Evolutionary conservation across 2,329 filamentous ascomycete species (phyloP).

Genomic region (Fusarium mangiferae): DNA sequence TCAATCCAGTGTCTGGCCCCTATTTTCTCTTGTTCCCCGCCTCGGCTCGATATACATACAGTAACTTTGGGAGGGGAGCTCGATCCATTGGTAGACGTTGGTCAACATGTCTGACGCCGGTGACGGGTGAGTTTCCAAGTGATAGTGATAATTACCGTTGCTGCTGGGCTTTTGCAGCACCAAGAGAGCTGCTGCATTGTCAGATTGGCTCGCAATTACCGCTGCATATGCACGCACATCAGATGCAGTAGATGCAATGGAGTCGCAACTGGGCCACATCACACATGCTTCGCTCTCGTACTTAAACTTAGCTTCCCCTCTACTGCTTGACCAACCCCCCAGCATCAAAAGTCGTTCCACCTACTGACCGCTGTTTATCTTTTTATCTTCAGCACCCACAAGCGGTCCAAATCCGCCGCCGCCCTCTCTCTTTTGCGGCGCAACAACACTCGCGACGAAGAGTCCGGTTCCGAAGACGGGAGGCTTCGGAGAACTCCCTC

Average conservation of each 20-base stretch:
- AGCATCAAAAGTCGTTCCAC: conserved; percentile 42
- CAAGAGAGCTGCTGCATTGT: not conserved
- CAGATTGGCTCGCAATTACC: conserved; percentile 20
- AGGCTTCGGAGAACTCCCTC: conserved; percentile 50
- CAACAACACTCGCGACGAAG: conserved; percentile 61
- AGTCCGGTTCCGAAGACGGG: conserved; percentile 64
- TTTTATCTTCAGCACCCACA: conserved; percentile 51
- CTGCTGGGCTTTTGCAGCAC: not conserved
- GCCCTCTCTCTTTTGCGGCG: conserved; percentile 65
- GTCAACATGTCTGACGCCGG: conserved; percentile 43
- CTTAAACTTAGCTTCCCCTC: conserved; percentile 33
- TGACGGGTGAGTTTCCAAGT: conserved; percentile 37
- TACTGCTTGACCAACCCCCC: conserved; percentile 23
- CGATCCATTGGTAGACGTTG: conserved; percentile 17
- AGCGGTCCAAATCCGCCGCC: conserved; percentile 64
- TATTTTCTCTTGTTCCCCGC: conserved; percentile 30
- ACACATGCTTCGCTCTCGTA: conserved; percentile 24
- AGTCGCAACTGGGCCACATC: conserved; percentile 36
- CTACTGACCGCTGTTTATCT: conserved; percentile 46
- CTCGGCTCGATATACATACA: conserved; percentile 1
- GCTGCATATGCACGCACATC: conserved; percentile 26
- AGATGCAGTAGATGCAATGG: conserved; percentile 7
- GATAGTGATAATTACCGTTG: not conserved
- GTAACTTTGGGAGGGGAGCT: not conserved
- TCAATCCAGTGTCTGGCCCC: conserved; percentile 30